Evolutionary conservation across 1,284 basidiomycete species (phyloP).

Genomic region (Puccinia polysora): DNA sequence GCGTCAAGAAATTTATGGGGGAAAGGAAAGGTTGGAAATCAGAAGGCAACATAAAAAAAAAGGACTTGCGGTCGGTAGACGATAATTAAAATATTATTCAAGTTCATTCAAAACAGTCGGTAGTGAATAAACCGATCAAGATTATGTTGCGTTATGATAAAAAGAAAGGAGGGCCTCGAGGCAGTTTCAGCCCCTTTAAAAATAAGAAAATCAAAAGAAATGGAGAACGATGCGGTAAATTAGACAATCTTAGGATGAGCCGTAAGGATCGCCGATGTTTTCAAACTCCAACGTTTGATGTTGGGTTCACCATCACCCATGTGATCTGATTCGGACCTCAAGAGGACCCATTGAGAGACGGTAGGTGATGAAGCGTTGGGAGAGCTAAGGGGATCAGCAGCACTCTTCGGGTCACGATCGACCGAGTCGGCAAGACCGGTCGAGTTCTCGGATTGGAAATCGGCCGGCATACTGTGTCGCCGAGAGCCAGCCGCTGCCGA

Average conservation of each 20-base stretch:
- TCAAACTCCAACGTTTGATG: slow-evolving; percentile 40
- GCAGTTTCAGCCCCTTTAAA: too few relatives aligned
- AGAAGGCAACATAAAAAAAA: too few relatives aligned
- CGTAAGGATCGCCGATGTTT: slow-evolving; percentile 25
- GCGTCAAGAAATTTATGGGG: too few relatives aligned
- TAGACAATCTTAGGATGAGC: slow-evolving; percentile 30
- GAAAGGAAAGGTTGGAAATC: too few relatives aligned
- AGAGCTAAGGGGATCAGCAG: not conserved
- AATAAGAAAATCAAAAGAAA: too few relatives aligned
- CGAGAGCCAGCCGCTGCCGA: not conserved
- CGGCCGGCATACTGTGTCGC: slow-evolving; percentile 18
- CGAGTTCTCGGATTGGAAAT: not conserved
- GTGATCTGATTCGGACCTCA: slow-evolving; percentile 22
- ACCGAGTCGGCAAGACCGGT: not conserved
- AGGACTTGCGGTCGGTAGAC: too few relatives aligned
- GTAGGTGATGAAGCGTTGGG: not conserved
- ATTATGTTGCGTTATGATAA: too few relatives aligned
- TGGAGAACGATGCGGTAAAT: too few relatives aligned
- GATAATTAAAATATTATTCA: too few relatives aligned
- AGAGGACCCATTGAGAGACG: slow-evolving; percentile 18
- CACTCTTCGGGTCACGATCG: not conserved
- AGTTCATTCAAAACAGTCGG: too few relatives aligned
- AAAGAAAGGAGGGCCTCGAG: too few relatives aligned
- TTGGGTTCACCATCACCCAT: slow-evolving; percentile 14
- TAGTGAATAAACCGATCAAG: too few relatives aligned